These are phyloP conservation scores for Fraxinus baroniana DNA, from an alignment of 305 asterid genomes.

Conservation along the genomic window DNA sequence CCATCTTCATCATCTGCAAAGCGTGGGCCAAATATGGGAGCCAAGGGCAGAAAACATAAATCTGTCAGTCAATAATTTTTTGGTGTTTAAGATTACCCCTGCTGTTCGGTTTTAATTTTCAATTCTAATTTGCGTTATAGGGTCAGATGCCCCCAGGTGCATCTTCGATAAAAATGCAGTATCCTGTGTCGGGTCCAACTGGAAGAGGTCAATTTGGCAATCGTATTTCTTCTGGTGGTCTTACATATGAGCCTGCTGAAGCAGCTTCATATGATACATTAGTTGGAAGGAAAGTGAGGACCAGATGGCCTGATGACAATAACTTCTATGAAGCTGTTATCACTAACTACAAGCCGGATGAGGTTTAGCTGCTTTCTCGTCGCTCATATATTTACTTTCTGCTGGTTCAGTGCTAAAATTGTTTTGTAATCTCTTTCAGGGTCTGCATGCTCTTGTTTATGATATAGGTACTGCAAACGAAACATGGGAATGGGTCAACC, in stretches of 20 bases:
- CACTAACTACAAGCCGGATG: conserved; percentile 56
- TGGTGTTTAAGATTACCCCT: conserved; percentile 18
- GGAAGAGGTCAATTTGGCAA: conserved; percentile 73
- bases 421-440: conserved; percentile 48
- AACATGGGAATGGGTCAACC: conserved; percentile 91
- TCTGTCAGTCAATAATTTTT: conserved; percentile 46
- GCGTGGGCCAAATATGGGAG: conserved; percentile 53
- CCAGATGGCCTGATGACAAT: conserved; percentile 91
- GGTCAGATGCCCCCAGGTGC: conserved; percentile 52
- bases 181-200: conserved; percentile 54
- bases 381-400: conserved; percentile 6
- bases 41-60: conserved; percentile 65
- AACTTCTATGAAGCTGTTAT: conserved; percentile 85
- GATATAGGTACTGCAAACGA: conserved; percentile 61
- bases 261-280: conserved; percentile 50
- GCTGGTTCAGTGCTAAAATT: conserved; percentile 21
- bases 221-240: conserved; percentile 55
- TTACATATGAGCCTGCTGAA: conserved; percentile 19
- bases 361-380: conserved; percentile 44
- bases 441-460: conserved; percentile 82
- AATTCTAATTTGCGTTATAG: conserved; percentile 18
- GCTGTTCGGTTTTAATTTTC: conserved; percentile 8
- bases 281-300: conserved; percentile 80
- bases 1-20: conserved; percentile 60
- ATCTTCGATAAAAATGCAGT: conserved; percentile 67